Percentiles rank a stretch among this genome's conserved stretches.
phyloP scores from a whole-genome alignment of 352 stramenopile genomes.

The Globisporangium spiculum region DNA sequence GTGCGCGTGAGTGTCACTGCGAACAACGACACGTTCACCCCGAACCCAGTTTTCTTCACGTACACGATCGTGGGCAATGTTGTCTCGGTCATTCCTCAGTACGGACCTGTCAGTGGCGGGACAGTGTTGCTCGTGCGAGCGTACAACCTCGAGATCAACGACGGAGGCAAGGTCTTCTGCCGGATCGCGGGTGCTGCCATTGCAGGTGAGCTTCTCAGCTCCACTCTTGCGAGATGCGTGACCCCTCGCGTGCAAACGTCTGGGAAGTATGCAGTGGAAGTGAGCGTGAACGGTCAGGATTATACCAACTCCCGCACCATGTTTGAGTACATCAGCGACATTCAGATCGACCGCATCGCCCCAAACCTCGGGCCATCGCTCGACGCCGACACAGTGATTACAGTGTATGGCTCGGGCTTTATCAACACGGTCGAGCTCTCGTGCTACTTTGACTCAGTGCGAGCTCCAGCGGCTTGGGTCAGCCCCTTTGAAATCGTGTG shows the following conservation, averaged over 20 bases:
- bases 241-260: constrained; percentile 27
- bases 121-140: constrained; percentile 54
- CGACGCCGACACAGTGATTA: constrained; percentile 54
- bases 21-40: constrained; percentile 60
- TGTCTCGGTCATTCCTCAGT: constrained; percentile 49
- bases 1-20: constrained; percentile 61
- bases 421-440: constrained; percentile 46
- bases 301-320: constrained; percentile 36
- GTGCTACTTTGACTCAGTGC: constrained; percentile 47
- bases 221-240: constrained; percentile 47
- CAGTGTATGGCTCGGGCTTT: constrained; percentile 62
- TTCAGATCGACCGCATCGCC: constrained; percentile 43
- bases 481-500: constrained; percentile 54
- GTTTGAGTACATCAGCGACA: constrained; percentile 47
- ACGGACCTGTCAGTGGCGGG: constrained; percentile 45
- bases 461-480: constrained; percentile 44
- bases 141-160: constrained; percentile 57
- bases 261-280: constrained; percentile 38
- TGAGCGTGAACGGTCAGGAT: constrained; percentile 59
- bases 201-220: constrained; percentile 26
- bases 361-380: constrained; percentile 58
- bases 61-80: constrained; percentile 58
- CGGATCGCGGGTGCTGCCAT: constrained; percentile 35
- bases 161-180: constrained; percentile 32
- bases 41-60: constrained; percentile 77